Evolutionary conservation across 345 rosid genomes (phyloP), one percentile per base, ranked within the genome.

Genomic region (Orychophragmus violaceus): DNA sequence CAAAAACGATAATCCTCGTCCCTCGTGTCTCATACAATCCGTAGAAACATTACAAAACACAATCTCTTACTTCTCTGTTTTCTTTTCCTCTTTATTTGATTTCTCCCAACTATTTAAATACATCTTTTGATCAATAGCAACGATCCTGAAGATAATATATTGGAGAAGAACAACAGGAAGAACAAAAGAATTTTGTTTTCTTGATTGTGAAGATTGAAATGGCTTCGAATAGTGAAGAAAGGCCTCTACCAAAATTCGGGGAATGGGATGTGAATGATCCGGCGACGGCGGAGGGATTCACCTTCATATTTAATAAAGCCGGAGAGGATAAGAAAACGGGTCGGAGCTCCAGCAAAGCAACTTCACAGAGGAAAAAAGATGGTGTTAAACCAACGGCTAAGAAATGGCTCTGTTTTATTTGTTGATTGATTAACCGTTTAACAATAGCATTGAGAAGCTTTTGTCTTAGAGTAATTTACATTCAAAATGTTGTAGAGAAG

Each of bases 201-300:
- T 44, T 64, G 50, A 27, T 39, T 5, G 14, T 62, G 45, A 52
- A 62, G 54, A 64, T 66, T 32, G 50, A 59, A 65, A 73, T 73
- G 77, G 63, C 72, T 6, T 59, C 72, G 8, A 73, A 32, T 21
- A 68, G n/a, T n/a, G 78, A 66, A 13, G 68, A 53, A 14, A 66
- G 81, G 28, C 59, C 81, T 57, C 37, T 76, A 2, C 82, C 80
- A 0, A 70, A 64, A 63, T 80, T 77, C 36, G 83, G 83, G 4
- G 83, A 77, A 5, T 80, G 81, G 83, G 79, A 77, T 54, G 83
- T 80, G 62, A 80, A 77, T 61, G 81, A 80, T 73, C 83, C 80
- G 0, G 74, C 78, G 14, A 72, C 75, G 6, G 71, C 80, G 0
- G 83, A 80, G 6, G 83, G 83, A 4, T 80, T 74, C 56, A 74